These are phyloP conservation scores for Mariannaea elegans DNA, from an alignment of 2,329 filamentous ascomycete genomes.

Conservation along the genomic window DNA sequence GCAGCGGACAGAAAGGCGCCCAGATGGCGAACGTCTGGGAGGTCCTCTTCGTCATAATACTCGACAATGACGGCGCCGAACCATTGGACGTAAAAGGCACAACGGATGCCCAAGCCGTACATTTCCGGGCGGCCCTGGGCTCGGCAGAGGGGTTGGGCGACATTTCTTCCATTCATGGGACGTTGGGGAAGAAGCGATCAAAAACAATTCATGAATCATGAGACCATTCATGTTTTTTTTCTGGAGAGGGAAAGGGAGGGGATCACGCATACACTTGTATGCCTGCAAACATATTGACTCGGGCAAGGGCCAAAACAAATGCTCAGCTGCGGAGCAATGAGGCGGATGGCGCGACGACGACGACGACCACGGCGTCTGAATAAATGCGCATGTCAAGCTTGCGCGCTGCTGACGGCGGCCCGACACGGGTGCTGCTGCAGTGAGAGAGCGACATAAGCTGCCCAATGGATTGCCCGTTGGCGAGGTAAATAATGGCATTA, in stretches of 20 bases:
- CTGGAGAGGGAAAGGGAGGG: not conserved
- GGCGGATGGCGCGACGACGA: constrained; percentile 3
- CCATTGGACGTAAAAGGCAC: constrained; percentile 49
- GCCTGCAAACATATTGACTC: not conserved
- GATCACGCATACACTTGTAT: constrained; percentile 36
- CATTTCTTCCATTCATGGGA: constrained; percentile 17
- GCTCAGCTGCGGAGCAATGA: constrained; percentile 4
- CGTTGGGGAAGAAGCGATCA: not conserved
- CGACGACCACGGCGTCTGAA: not conserved
- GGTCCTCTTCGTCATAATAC: constrained; percentile 40
- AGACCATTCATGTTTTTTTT: not conserved
- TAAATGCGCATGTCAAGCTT: constrained; percentile 5
- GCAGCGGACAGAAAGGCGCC: constrained; percentile 44
- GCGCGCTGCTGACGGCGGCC: constrained; percentile 15
- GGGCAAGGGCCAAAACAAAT: not conserved
- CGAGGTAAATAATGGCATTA: not conserved
- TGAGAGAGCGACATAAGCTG: not conserved
- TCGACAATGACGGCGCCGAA: constrained; percentile 44
- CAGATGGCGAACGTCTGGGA: constrained; percentile 43
- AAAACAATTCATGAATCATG: not conserved
- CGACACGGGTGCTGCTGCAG: constrained; percentile 12
- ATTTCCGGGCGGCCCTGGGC: constrained; percentile 41
- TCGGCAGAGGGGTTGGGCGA: constrained; percentile 33
- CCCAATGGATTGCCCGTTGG: constrained; percentile 18
- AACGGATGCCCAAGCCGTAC: constrained; percentile 48